Percentiles rank a stretch among this genome's conserved stretches.
phyloP scores from a whole-genome alignment of 2,329 filamentous ascomycete genomes.

The Phialemonium atrogriseum region DNA sequence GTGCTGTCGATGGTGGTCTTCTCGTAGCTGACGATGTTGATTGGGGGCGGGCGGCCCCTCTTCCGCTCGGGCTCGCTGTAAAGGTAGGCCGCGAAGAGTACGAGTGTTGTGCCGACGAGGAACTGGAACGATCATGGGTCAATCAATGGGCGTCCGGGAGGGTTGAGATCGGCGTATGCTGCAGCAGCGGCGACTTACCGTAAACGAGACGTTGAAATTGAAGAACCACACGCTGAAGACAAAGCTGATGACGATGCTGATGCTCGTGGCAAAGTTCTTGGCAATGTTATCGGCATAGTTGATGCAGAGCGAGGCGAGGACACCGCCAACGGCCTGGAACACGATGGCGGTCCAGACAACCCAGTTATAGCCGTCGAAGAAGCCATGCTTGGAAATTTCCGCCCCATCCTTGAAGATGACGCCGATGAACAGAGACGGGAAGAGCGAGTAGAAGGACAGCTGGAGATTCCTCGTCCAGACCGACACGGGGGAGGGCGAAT shows the following conservation, averaged over 20 bases:
- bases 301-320: slow-evolving; percentile 75
- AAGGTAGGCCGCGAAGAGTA: slow-evolving; percentile 75
- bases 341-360: slow-evolving; percentile 80
- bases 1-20: slow-evolving; percentile 58
- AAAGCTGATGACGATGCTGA: slow-evolving; percentile 83
- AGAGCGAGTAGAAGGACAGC: slow-evolving; percentile 86
- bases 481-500: slow-evolving; percentile 65
- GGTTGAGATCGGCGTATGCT: no score
- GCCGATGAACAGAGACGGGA: slow-evolving; percentile 79
- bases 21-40: slow-evolving; percentile 67
- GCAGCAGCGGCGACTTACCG: slow-evolving; percentile 52
- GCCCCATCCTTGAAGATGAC: slow-evolving; percentile 81
- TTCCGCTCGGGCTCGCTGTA: slow-evolving; percentile 63
- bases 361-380: slow-evolving; percentile 92
- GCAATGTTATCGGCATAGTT: slow-evolving; percentile 83
- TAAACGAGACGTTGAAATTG: slow-evolving; percentile 62
- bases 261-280: slow-evolving; percentile 88
- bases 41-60: slow-evolving; percentile 53
- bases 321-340: slow-evolving; percentile 75
- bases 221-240: slow-evolving; percentile 82
- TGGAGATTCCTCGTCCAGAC: slow-evolving; percentile 95
- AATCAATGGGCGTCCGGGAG: no score
- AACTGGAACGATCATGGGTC: slow-evolving; percentile 68
- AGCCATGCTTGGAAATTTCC: slow-evolving; percentile 74
- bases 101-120: slow-evolving; percentile 67